Percentiles rank a stretch among this genome's conserved stretches.
Conservation (phyloP, 1,284 basidiomycete species). For the Leccinum angustisporum region DNA sequence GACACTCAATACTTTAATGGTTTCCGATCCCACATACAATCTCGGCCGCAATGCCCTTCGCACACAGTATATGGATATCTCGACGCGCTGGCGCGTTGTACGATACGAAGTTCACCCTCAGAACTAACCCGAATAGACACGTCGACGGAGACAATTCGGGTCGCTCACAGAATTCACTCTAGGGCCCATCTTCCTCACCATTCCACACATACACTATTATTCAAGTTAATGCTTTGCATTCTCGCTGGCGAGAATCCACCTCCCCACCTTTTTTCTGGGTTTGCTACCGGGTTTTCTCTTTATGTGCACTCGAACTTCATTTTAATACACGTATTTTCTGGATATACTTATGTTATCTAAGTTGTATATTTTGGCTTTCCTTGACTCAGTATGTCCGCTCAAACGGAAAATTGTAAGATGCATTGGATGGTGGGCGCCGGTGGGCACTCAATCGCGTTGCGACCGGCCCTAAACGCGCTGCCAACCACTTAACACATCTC, state of each 20-base stretch:
- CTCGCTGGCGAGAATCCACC: constrained; percentile 7
- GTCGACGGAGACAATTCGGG: neutral
- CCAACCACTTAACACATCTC: neutral
- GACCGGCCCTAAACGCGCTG: constrained; percentile 25
- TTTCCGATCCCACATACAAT: neutral
- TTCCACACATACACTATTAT: constrained; percentile 9
- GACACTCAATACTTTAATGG: neutral
- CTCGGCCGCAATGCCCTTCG: neutral
- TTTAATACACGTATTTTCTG: constrained; percentile 30
- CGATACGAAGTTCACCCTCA: constrained; percentile 15
- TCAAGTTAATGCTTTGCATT: neutral
- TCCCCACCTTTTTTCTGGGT: neutral
- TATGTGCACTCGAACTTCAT: neutral
- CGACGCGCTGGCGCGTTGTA: constrained; percentile 26
- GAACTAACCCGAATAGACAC: neutral
- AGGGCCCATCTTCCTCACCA: neutral
- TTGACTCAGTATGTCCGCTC: neutral
- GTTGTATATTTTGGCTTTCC: constrained; percentile 5
- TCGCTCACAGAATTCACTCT: neutral
- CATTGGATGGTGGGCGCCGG: no score
- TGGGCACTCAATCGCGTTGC: neutral
- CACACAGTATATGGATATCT: constrained; percentile 5
- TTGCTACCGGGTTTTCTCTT: neutral
- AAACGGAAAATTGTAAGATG: neutral
- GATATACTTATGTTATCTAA: constrained; percentile 12